Percentiles rank a stretch among this genome's conserved stretches.
phyloP scores from a whole-genome alignment of 768 basidiomycete genomes.

The Mrakia frigida region DNA sequence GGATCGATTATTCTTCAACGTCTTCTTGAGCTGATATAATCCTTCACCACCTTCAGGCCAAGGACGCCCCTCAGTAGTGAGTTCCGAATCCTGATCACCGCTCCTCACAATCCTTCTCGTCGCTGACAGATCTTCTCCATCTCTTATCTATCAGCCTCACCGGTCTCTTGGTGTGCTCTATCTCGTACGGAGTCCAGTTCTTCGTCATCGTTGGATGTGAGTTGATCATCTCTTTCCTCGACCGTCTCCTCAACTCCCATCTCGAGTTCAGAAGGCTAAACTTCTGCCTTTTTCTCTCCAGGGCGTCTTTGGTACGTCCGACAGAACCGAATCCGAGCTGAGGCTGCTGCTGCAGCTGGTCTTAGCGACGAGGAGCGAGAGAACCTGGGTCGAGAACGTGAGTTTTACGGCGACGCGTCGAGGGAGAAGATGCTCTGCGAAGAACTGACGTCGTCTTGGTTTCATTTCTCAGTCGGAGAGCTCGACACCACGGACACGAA shows the following conservation, averaged over 20 bases:
- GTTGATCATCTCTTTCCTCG: neutral
- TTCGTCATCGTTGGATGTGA: neutral
- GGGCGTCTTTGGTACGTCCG: neutral
- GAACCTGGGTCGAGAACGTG: neutral
- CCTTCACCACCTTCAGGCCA: neutral
- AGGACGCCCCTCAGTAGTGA: slow-evolving; percentile 21
- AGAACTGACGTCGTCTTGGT: neutral
- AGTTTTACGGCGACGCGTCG: neutral
- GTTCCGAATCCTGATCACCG: too few relatives aligned
- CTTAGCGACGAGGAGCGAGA: neutral
- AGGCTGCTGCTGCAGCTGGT: neutral
- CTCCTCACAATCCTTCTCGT: too few relatives aligned
- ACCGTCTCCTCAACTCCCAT: neutral
- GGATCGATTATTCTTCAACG: too few relatives aligned
- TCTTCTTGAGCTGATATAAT: too few relatives aligned
- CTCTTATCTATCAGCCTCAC: neutral
- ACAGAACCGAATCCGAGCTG: neutral
- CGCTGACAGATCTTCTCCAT: too few relatives aligned
- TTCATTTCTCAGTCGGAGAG: neutral
- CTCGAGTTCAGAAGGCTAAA: neutral
- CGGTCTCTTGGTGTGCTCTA: neutral
- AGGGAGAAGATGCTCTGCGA: neutral
- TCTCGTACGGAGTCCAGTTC: neutral
- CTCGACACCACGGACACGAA: too few relatives aligned
- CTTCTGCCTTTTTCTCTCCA: neutral